These are phyloP conservation scores for Neurospora discreta DNA, from an alignment of 495 filamentous ascomycete genomes.

Conservation along the genomic window DNA sequence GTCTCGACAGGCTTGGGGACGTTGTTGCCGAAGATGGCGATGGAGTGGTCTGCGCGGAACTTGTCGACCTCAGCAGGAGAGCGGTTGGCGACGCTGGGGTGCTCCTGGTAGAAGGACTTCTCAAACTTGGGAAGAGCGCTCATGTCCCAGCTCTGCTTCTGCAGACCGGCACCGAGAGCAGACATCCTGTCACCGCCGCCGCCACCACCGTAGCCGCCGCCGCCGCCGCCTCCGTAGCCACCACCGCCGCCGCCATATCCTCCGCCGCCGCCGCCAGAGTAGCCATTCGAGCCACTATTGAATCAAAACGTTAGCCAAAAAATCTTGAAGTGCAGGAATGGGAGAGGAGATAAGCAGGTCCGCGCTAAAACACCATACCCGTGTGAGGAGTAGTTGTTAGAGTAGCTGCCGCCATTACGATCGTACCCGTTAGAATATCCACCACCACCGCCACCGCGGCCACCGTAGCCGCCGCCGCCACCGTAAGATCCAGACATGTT, in stretches of 20 bases:
- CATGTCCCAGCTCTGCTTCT: conserved; percentile 80
- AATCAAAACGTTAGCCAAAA: conserved; percentile 18
- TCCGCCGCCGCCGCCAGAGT: conserved; percentile 14
- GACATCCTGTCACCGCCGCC: conserved; percentile 86
- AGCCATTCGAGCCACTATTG: conserved; percentile 22
- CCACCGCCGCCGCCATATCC: conserved; percentile 33
- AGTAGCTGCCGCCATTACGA: conserved; percentile 20
- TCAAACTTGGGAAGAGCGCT: conserved; percentile 85
- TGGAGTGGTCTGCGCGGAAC: conserved; percentile 72
- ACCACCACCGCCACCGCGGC: conserved; percentile 37
- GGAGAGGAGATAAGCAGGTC: conserved; percentile 2
- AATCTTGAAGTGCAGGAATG: conserved; percentile 3
- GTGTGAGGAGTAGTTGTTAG: conserved; percentile 14
- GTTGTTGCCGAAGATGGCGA: conserved; percentile 63
- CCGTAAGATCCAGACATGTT: conserved; percentile 24
- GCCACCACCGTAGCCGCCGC: conserved; percentile 42
- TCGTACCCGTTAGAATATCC: conserved; percentile 25
- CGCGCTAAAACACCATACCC: conserved; percentile 13
- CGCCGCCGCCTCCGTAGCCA: conserved; percentile 41
- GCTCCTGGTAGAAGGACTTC: conserved; percentile 98
- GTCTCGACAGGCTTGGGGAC: conserved; percentile 88
- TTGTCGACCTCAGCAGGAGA: conserved; percentile 69
- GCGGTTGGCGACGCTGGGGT: conserved; percentile 62
- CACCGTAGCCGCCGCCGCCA: conserved; percentile 49
- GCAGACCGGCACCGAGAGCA: conserved; percentile 73